phyloP scores from a whole-genome alignment of 768 basidiomycete genomes.

The Tricholoma terreum region DNA sequence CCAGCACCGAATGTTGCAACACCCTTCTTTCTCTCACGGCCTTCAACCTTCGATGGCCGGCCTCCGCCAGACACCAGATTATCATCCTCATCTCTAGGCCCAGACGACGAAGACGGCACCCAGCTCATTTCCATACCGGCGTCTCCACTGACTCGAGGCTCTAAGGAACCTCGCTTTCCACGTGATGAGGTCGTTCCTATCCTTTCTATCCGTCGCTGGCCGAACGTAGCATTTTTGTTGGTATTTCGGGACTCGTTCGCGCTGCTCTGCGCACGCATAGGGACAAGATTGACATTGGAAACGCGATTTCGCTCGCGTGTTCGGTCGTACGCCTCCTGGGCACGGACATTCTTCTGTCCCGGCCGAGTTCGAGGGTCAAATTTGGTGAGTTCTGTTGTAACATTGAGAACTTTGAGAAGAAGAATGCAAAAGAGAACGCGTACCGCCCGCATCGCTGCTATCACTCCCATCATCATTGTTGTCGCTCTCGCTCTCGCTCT shows the following conservation, averaged over 20 bases:
- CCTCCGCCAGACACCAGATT: slow-evolving; percentile 19
- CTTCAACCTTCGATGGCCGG: slow-evolving; percentile 23
- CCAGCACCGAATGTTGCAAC: slow-evolving; percentile 85
- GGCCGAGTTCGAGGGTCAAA: slow-evolving; percentile 50
- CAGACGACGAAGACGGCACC: slow-evolving; percentile 55
- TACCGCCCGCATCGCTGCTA: slow-evolving; percentile 60
- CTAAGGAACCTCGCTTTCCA: slow-evolving; percentile 17
- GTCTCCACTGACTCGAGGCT: slow-evolving; percentile 35
- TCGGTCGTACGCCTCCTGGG: slow-evolving; percentile 42
- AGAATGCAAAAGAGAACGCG: slow-evolving; percentile 14
- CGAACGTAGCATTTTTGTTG: slow-evolving; percentile 63
- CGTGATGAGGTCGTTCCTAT: slow-evolving; percentile 12
- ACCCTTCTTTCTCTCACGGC: slow-evolving; percentile 48
- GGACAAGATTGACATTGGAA: slow-evolving; percentile 61
- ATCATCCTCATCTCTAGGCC: slow-evolving; percentile 33
- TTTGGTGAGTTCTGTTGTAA: slow-evolving; percentile 43
- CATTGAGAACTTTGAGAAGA: slow-evolving; percentile 1
- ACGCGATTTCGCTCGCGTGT: slow-evolving; percentile 42
- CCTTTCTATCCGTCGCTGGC: slow-evolving; percentile 53
- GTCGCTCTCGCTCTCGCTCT: slow-evolving; percentile 44
- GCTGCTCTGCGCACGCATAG: slow-evolving; percentile 49
- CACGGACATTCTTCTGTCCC: slow-evolving; percentile 45
- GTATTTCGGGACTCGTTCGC: slow-evolving; percentile 21
- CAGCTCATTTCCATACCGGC: slow-evolving; percentile 85
- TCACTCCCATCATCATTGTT: slow-evolving; percentile 40